Evolutionary conservation across 768 basidiomycete genomes (phyloP).

Genomic region (Suillus tomentosus): DNA sequence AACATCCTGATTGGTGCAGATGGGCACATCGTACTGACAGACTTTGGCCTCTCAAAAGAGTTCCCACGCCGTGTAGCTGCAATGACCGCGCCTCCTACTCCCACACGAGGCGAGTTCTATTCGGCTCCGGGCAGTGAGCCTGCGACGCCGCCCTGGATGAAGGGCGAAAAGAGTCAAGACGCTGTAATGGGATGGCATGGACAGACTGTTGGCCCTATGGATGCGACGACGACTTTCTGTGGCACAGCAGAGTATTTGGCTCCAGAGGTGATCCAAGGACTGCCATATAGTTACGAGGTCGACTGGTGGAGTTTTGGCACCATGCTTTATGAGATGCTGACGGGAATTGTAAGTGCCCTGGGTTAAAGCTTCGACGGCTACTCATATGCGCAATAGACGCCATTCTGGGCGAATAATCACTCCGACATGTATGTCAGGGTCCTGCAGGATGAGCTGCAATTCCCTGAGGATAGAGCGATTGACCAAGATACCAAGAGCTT

Average conservation of each 20-base stretch:
- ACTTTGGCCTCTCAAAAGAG: conserved; percentile 94
- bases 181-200: conserved; percentile 59
- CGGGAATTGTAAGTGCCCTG: conserved; percentile 76
- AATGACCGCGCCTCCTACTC: conserved; percentile 58
- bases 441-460: conserved; percentile 84
- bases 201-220: conserved; percentile 47
- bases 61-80: conserved; percentile 61
- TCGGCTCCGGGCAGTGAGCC: conserved; percentile 44
- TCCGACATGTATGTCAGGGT: conserved; percentile 95
- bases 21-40: conserved; percentile 96
- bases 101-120: conserved; percentile 55
- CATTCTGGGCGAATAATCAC: conserved; percentile 91
- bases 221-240: conserved; percentile 86
- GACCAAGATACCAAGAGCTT: conserved; percentile 95
- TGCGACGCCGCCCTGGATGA: conserved; percentile 79
- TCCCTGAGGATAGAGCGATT: conserved; percentile 89
- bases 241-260: conserved; percentile 97
- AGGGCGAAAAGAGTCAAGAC: conserved; percentile 56
- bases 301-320: conserved; percentile 99
- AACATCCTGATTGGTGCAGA: conserved; percentile 93
- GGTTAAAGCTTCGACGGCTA: conserved; percentile 18
- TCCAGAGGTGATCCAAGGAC: conserved; percentile 93
- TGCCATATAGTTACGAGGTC: conserved; percentile 89
- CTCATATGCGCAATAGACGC: conserved; percentile 57
- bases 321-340: conserved; percentile 97